Evolutionary conservation across 306 rosid genomes (phyloP).

Genomic region (Hylodesmum podocarpum): DNA sequence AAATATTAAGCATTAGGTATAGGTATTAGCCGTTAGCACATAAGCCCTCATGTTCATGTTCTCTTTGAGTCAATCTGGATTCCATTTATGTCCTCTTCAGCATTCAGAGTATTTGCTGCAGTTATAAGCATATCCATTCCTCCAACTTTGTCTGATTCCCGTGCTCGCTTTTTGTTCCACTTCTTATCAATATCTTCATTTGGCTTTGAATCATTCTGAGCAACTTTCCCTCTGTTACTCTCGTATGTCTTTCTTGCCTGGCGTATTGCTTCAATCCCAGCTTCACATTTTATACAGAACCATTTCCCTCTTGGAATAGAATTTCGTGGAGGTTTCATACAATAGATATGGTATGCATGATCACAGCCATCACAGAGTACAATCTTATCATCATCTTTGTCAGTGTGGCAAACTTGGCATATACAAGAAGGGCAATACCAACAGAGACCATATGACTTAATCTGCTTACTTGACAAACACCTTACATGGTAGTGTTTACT

Average conservation of each 20-base stretch:
- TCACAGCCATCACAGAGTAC: constrained; percentile 95
- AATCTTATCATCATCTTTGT: constrained; percentile 66
- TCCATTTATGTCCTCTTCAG: constrained; percentile 53
- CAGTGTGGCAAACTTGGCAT: constrained; percentile 70
- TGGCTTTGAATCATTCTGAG: constrained; percentile 36
- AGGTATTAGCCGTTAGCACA: constrained; percentile 35
- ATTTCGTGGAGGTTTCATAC: constrained; percentile 67
- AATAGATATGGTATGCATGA: constrained; percentile 82
- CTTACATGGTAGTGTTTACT: constrained; percentile 63
- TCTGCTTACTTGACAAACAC: constrained; percentile 75
- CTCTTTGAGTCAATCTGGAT: constrained; percentile 30
- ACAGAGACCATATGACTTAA: constrained; percentile 42
- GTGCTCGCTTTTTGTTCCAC: constrained; percentile 45
- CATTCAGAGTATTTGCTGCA: constrained; percentile 73
- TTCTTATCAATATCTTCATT: constrained; percentile 33
- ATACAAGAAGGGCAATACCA: constrained; percentile 98
- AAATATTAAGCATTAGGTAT: constrained; percentile 25
- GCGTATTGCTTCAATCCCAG: constrained; percentile 56
- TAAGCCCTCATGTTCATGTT: constrained; percentile 23
- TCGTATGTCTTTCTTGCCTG: constrained; percentile 55
- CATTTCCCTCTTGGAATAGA: constrained; percentile 73
- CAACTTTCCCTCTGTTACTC: constrained; percentile 40
- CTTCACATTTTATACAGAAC: constrained; percentile 79
- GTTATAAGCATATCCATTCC: constrained; percentile 90
- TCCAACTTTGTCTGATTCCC: constrained; percentile 51